Conservation (phyloP, 2,329 filamentous ascomycete species). For the Sporothrix brunneoviolacea region DNA sequence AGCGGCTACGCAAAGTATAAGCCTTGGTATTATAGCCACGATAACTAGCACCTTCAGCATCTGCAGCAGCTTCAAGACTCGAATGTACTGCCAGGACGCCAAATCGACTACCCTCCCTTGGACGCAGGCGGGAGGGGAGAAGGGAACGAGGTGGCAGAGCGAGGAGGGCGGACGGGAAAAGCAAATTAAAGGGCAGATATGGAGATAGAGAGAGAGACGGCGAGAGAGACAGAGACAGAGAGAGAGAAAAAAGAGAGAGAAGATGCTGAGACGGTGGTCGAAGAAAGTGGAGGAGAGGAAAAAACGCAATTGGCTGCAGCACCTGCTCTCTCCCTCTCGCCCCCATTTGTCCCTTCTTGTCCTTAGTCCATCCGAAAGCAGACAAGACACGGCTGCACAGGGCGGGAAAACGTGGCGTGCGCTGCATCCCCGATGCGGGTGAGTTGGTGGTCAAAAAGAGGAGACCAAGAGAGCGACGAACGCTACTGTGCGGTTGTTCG, state of each 20-base stretch:
- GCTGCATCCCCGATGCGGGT: slow-evolving; percentile 6
- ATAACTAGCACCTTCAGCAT: no score
- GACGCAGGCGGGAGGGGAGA: no score
- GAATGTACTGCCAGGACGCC: no score
- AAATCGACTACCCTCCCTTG: no score
- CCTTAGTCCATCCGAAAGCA: background rate
- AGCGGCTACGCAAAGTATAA: no score
- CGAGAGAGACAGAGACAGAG: background rate
- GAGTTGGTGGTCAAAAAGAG: slow-evolving; percentile 4
- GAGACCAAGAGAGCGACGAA: no score
- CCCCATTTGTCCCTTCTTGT: background rate
- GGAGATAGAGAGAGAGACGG: no score
- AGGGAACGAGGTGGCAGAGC: no score
- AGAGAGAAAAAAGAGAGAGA: background rate
- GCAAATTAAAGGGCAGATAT: background rate
- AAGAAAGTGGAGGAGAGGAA: background rate
- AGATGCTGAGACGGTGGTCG: no score
- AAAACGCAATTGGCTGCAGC: background rate
- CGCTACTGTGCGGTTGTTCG: no score
- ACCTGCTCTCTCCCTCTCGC: background rate
- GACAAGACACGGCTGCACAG: background rate
- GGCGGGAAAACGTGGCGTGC: background rate
- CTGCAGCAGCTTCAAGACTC: no score
- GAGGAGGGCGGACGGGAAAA: slow-evolving; percentile 3
- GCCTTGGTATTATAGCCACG: no score